Percentiles rank a stretch among this genome's conserved stretches.
phyloP scores from a whole-genome alignment of 352 stramenopile species.

The Globisporangium takayamanum region DNA sequence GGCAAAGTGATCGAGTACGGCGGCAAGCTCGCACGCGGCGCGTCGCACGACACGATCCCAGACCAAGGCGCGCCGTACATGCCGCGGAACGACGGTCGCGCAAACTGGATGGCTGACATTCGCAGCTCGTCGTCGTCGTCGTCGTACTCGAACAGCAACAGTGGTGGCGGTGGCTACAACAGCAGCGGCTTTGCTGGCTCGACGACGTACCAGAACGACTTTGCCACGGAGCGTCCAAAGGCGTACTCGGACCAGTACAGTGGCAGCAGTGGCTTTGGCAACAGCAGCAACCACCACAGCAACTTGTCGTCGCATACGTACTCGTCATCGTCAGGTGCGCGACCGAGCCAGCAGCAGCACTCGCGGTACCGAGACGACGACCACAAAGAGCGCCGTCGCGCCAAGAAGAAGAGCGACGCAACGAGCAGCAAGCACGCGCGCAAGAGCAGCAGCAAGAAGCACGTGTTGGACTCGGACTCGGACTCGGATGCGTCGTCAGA shows the following conservation, averaged over 20 bases:
- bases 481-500: conserved; percentile 20
- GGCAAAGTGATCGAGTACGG: conserved; percentile 71
- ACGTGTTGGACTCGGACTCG: conserved; percentile 11
- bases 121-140: conserved; percentile 41
- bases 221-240: conserved; percentile 52
- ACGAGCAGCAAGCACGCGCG: neutral
- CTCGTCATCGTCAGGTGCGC: conserved; percentile 4
- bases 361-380: conserved; percentile 17
- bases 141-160: conserved; percentile 14
- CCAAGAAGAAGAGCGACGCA: conserved; percentile 35
- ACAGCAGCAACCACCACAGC: neutral
- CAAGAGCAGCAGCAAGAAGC: neutral
- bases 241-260: conserved; percentile 34
- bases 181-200: conserved; percentile 4
- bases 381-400: conserved; percentile 20
- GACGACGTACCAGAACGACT: conserved; percentile 65
- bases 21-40: conserved; percentile 40
- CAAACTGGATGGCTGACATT: conserved; percentile 76
- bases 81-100: conserved; percentile 60
- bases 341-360: conserved; percentile 5
- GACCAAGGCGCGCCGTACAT: conserved; percentile 35
- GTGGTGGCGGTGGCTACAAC: conserved; percentile 14
- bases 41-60: conserved; percentile 36
- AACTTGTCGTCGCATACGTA: conserved; percentile 4
- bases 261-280: conserved; percentile 5